Base-by-base conservation (phyloP, 495 filamentous ascomycete species). In the Penicillium argentinense region DNA sequence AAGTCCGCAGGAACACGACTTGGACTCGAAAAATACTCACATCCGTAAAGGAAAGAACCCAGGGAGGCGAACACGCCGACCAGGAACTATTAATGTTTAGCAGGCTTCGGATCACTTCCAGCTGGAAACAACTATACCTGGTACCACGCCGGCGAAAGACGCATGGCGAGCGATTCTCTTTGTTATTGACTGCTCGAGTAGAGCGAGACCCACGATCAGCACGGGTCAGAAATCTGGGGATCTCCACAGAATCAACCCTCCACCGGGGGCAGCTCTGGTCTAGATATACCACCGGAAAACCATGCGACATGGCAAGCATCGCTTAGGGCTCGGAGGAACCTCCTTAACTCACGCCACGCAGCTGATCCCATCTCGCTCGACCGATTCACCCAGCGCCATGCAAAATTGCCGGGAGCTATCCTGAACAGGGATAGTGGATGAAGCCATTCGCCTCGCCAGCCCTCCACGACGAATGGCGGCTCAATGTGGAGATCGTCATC, bases 11-110 rank as follows among this genome's bases (percentile, higher is more conserved):
- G n/a, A n/a, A n/a, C n/a, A n/a, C n/a, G 7, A 11, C 17, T n/a
- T 11, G 21, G 0, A 18, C 2, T 24, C 12, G 16, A 9, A 19
- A 29, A 5, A 1, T 30, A 62, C 68, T 28, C 49, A 72, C 68
- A 81, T 53, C 80, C 81, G 59, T 70, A 85, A 21, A 82, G 73
- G 47, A 83, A 75, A 13, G 78, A 81, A 37, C 80, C 80, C 24
- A 83, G 63, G 5, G 79, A 82, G 62, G 81, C 81, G 59, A 84
- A 84, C 29, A 83, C 71, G 64, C 78, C 76, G 14, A 83, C 76
- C 47, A 83, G 71, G 57, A 82, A 81, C 76, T 83, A 61, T 43
- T 9, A 53, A 34, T 62, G 49, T 62, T 51, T 42, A n/a, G n/a
- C n/a, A n/a, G n/a, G n/a, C n/a, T n/a, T n/a, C n/a, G n/a, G n/a